Percentiles rank a stretch among this genome's conserved stretches.
These are phyloP conservation scores for Colletotrichum liriopes DNA, from an alignment of 2,329 filamentous ascomycete genomes.

Conservation along the genomic window DNA sequence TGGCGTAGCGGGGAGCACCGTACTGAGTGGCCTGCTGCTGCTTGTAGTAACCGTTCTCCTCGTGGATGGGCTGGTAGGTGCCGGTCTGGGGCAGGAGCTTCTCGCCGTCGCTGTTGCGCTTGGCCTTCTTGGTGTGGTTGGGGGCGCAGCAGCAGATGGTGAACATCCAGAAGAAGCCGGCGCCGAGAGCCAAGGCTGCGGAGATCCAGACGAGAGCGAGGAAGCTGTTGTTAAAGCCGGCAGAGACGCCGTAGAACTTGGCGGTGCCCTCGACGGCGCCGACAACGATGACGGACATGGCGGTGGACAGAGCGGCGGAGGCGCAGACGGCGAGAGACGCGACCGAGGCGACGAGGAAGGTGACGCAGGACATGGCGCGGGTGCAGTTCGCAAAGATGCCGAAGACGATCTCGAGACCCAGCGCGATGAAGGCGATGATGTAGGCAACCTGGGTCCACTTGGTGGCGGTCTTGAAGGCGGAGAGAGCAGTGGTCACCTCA, in stretches of 20 bases:
- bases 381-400: constrained; percentile 89
- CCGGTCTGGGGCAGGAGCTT: constrained; percentile 62
- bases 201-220: constrained; percentile 85
- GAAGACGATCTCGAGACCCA: constrained; percentile 80
- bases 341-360: constrained; percentile 81
- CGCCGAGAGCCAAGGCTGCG: constrained; percentile 81
- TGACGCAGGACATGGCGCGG: constrained; percentile 84
- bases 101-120: constrained; percentile 60
- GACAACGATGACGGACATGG: constrained; percentile 79
- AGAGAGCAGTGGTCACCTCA: constrained; percentile 76
- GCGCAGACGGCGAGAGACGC: constrained; percentile 69
- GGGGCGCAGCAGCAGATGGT: constrained; percentile 90
- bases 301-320: constrained; percentile 81
- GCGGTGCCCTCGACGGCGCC: constrained; percentile 78
- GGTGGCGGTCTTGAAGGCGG: constrained; percentile 80
- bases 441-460: constrained; percentile 90
- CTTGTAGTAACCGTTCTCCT: constrained; percentile 59
- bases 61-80: constrained; percentile 64
- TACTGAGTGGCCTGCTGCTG: constrained; percentile 52
- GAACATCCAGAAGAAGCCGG: constrained; percentile 91
- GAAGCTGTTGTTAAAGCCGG: constrained; percentile 77
- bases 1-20: constrained; percentile 57
- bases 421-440: constrained; percentile 79
- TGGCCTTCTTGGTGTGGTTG: constrained; percentile 54
- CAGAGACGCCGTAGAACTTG: constrained; percentile 79